A percentile compares a stretch with the other conserved stretches of the same genome.
Conservation (phyloP, 148 eudicot genomes). For the Diospyros lotus region DNA sequence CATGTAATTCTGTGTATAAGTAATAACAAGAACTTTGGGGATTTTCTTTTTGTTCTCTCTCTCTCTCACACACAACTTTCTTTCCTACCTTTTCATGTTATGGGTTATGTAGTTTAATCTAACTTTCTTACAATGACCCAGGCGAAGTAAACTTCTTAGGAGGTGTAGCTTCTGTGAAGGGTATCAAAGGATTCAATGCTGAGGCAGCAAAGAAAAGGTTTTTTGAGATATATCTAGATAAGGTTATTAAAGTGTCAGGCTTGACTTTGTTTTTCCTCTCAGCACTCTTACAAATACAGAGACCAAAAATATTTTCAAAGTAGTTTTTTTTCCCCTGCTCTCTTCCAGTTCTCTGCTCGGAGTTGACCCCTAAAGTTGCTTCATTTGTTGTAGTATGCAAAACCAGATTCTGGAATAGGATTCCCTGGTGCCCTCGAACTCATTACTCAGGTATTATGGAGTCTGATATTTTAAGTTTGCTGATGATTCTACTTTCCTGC, state of each 20-base stretch:
- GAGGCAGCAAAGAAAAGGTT: slow-evolving; percentile 91
- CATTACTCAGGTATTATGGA: slow-evolving; percentile 53
- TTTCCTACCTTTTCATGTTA: not conserved
- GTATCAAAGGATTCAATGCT: slow-evolving; percentile 67
- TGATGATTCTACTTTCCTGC: slow-evolving; percentile 6
- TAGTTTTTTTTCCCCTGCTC: not conserved
- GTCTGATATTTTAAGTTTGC: not conserved
- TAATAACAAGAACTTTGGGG: no score
- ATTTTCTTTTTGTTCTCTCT: not conserved
- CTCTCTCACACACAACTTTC: not conserved
- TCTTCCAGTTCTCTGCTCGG: slow-evolving; percentile 1
- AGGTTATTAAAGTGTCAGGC: slow-evolving; percentile 48
- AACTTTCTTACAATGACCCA: slow-evolving; percentile 19
- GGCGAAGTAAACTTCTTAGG: slow-evolving; percentile 98
- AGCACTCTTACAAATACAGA: not conserved
- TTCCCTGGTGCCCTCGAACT: slow-evolving; percentile 95
- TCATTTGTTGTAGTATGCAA: slow-evolving; percentile 64
- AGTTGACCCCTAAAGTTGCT: not conserved
- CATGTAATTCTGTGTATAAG: no score
- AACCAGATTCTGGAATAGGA: slow-evolving; percentile 90
- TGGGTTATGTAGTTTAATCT: slow-evolving; percentile 3
- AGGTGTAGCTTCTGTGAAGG: slow-evolving; percentile 81
- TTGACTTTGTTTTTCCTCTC: not conserved
- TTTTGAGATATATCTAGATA: slow-evolving; percentile 84
- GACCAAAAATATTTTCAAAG: not conserved